phyloP scores from a whole-genome alignment of 2,329 filamentous ascomycete species.

The Fusarium gaditjirri region DNA sequence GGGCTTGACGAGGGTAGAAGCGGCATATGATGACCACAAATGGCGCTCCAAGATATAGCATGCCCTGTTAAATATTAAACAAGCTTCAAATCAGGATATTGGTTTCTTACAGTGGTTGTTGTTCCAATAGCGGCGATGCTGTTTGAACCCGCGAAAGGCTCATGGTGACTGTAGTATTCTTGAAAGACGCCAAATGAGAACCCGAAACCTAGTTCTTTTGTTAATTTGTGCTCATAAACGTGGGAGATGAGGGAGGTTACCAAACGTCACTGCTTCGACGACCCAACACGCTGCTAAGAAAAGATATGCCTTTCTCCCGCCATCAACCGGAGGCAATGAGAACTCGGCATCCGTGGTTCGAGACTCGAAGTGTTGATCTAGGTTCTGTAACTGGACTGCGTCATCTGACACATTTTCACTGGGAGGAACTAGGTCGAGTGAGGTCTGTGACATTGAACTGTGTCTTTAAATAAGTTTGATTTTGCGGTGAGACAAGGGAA shows the following conservation, averaged over 20 bases:
- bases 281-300: slow-evolving; percentile 43
- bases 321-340: slow-evolving; percentile 49
- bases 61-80: slow-evolving; percentile 3
- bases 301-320: slow-evolving; percentile 52
- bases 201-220: slow-evolving; percentile 62
- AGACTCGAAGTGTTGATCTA: slow-evolving; percentile 1
- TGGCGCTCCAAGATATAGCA: slow-evolving; percentile 57
- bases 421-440: background rate
- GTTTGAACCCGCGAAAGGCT: slow-evolving; percentile 62
- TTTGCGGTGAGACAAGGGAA: background rate
- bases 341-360: slow-evolving; percentile 21
- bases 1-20: slow-evolving; percentile 51
- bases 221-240: fast-evolving
- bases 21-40: slow-evolving; percentile 57
- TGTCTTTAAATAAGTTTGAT: fast-evolving
- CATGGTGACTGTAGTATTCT: slow-evolving; percentile 68
- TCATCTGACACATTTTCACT: background rate
- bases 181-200: slow-evolving; percentile 75
- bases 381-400: background rate
- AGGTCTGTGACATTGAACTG: slow-evolving; percentile 7
- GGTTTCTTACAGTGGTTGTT: slow-evolving; percentile 52
- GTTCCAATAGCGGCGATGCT: slow-evolving; percentile 70
- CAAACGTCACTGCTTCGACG: slow-evolving; percentile 37
- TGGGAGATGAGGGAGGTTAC: background rate
- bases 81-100: too few species aligned